phyloP scores from a whole-genome alignment of 1,139 yeast species.

The Pichia inconspicua region DNA sequence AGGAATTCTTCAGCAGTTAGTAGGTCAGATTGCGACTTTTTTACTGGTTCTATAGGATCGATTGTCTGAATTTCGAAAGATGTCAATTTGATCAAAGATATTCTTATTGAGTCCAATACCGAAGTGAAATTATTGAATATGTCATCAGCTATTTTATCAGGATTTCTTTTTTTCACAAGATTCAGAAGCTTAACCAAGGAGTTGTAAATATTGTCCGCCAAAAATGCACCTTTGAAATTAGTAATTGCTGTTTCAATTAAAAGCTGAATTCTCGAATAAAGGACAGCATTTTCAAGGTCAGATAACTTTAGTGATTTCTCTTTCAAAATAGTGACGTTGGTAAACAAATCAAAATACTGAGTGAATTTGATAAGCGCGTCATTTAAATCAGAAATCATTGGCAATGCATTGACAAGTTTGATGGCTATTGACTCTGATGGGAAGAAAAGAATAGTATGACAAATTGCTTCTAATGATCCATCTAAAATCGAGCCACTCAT shows the following conservation, averaged over 20 bases:
- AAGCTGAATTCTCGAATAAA: conserved; percentile 38
- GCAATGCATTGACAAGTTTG: conserved; percentile 46
- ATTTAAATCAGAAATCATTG: conserved; percentile 57
- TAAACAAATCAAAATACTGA: conserved; percentile 13
- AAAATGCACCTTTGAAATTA: conserved; percentile 46
- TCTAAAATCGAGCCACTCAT: conserved; percentile 35
- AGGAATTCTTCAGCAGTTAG: conserved; percentile 33
- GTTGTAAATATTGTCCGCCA: conserved; percentile 41
- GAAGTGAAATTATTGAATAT: not conserved
- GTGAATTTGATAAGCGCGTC: conserved; percentile 42
- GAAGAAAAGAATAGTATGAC: conserved; percentile 64
- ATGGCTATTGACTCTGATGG: conserved; percentile 23
- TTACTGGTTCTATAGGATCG: not conserved
- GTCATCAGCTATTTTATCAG: not conserved
- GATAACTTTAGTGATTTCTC: conserved; percentile 7
- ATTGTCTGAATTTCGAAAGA: conserved; percentile 11
- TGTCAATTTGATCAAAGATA: conserved; percentile 23
- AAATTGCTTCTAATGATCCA: conserved; percentile 60
- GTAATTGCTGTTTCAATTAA: conserved; percentile 40
- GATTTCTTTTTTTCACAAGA: conserved; percentile 14
- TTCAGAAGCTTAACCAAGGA: conserved; percentile 37
- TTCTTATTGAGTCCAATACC: not conserved
- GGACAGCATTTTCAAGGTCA: conserved; percentile 11
- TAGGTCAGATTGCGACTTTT: not conserved
- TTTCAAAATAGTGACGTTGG: conserved; percentile 2